Conservation (phyloP, 2,329 filamentous ascomycete genomes). For the Tothia fuscella region DNA sequence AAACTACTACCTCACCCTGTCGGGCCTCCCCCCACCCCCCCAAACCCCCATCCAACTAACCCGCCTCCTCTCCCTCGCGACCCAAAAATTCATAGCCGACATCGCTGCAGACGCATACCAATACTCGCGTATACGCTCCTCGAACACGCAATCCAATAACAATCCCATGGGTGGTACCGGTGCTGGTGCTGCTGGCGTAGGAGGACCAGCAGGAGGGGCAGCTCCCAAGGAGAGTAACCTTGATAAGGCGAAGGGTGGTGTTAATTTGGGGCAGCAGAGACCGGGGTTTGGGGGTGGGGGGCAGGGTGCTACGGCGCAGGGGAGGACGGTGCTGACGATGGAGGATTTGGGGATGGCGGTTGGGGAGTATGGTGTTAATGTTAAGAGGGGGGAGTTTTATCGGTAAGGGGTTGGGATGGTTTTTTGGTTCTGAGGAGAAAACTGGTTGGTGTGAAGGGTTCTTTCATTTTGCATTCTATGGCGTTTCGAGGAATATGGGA, state of each 20-base stretch:
- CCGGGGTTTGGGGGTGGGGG: slow-evolving; percentile 67
- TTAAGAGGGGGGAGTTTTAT: slow-evolving; percentile 96
- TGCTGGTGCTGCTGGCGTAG: slow-evolving; percentile 52
- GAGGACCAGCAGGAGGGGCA: slow-evolving; percentile 37
- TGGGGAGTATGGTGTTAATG: slow-evolving; percentile 92
- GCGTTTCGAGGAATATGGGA: neutral
- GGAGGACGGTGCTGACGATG: slow-evolving; percentile 92
- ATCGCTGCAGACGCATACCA: slow-evolving; percentile 96
- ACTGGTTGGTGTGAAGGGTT: neutral
- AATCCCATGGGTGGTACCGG: slow-evolving; percentile 85
- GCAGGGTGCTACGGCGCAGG: slow-evolving; percentile 77
- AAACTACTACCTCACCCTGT: slow-evolving; percentile 93
- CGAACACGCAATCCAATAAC: slow-evolving; percentile 76
- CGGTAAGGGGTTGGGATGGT: slow-evolving; percentile 40
- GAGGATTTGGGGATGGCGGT: slow-evolving; percentile 98
- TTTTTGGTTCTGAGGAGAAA: too few relatives aligned
- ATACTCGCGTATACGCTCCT: slow-evolving; percentile 90
- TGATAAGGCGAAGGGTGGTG: slow-evolving; percentile 30
- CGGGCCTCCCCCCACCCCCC: slow-evolving; percentile 83
- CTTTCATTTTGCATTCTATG: neutral
- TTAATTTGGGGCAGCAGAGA: slow-evolving; percentile 35
- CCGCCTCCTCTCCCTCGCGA: slow-evolving; percentile 88
- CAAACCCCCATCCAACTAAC: slow-evolving; percentile 84
- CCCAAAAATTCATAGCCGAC: slow-evolving; percentile 97
- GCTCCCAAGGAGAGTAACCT: slow-evolving; percentile 43